Conservation (phyloP, 1,139 yeast genomes). For the Trichomonascaceae sp. region DNA sequence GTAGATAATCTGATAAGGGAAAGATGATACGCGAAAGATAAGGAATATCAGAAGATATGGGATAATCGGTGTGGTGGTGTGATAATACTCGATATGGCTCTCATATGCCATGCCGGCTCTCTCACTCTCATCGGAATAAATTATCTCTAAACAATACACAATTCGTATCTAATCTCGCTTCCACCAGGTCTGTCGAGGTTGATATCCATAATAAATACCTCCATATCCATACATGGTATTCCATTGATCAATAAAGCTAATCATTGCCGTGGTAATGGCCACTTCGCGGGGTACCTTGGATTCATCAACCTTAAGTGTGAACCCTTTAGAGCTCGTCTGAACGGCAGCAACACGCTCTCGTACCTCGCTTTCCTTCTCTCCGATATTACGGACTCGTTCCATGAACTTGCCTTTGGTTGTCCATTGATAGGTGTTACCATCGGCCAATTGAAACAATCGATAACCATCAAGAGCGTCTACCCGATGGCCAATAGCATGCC, state of each 20-base stretch:
- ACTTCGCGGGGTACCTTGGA: constrained; percentile 48
- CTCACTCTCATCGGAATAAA: too few species aligned
- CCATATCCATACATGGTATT: constrained; percentile 54
- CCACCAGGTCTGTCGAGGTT: constrained; percentile 50
- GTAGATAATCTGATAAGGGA: too few species aligned
- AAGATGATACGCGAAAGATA: too few species aligned
- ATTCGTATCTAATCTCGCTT: constrained; percentile 55
- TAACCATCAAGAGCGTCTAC: constrained; percentile 60
- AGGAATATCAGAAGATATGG: too few species aligned
- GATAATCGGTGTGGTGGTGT: too few species aligned
- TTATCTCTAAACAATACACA: too few species aligned
- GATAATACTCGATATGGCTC: too few species aligned
- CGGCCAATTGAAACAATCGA: constrained; percentile 51
- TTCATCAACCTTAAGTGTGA: constrained; percentile 49
- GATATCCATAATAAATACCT: constrained; percentile 53
- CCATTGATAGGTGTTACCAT: constrained; percentile 60
- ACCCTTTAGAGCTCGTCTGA: constrained; percentile 46
- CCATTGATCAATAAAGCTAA: constrained; percentile 62
- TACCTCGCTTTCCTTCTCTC: constrained; percentile 57
- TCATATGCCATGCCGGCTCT: too few species aligned
- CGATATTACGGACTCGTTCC: constrained; percentile 50
- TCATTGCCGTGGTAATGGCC: constrained; percentile 53
- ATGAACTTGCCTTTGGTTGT: constrained; percentile 52
- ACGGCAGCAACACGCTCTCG: constrained; percentile 53
- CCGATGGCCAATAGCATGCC: constrained; percentile 54